Evolutionary conservation across 352 stramenopile genomes (phyloP).

Genomic region (Globisporangium recalcitrans): DNA sequence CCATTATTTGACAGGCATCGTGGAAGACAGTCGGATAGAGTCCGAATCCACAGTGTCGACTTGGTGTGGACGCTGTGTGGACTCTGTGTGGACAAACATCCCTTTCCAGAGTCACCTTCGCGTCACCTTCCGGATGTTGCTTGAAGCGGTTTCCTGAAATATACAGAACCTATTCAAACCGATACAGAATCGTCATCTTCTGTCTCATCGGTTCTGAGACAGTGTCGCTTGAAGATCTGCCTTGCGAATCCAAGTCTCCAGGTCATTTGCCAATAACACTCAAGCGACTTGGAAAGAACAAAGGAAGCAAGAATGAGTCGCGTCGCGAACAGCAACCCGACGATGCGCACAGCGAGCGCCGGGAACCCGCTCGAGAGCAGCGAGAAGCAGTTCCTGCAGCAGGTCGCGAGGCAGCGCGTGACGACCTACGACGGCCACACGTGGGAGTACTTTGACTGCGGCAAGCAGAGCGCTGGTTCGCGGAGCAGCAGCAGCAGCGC

Average conservation of each 20-base stretch:
- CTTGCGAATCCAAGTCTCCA: background rate
- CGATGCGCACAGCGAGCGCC: conserved; percentile 5
- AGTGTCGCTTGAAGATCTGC: background rate
- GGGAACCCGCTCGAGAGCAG: conserved; percentile 22
- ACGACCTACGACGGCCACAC: conserved; percentile 75
- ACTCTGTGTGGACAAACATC: no score
- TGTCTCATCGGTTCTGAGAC: no score
- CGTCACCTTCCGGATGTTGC: no score
- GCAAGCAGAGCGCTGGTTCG: conserved; percentile 22
- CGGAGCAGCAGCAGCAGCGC: conserved; percentile 8
- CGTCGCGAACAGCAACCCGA: conserved; percentile 16
- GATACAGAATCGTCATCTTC: no score
- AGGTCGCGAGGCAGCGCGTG: conserved; percentile 55
- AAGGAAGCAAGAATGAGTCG: conserved; percentile 13
- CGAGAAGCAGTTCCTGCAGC: conserved; percentile 54
- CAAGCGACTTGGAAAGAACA: background rate
- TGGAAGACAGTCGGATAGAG: no score
- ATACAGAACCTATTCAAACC: no score
- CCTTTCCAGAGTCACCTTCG: background rate
- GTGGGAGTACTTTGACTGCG: conserved; percentile 76
- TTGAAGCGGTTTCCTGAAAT: no score
- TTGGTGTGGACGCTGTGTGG: no score
- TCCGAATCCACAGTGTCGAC: no score
- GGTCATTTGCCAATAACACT: background rate
- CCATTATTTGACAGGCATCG: no score